Conservation (phyloP, 768 basidiomycete genomes). For the Agrocybe pediades region DNA sequence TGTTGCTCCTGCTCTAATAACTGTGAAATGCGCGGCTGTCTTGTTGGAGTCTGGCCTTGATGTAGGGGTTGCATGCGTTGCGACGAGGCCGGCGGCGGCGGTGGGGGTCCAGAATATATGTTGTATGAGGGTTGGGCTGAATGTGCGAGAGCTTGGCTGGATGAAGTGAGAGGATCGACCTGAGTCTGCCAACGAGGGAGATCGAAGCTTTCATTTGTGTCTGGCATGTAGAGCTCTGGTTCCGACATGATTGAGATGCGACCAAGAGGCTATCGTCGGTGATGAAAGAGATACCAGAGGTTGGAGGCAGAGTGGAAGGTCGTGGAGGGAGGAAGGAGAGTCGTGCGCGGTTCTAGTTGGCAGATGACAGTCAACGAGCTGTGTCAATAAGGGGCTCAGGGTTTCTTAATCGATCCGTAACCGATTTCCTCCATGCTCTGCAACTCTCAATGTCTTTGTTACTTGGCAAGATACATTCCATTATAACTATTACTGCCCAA, state of each 20-base stretch:
- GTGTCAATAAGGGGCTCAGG: conserved; percentile 26
- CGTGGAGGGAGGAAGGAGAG: conserved; percentile 8
- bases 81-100: conserved; percentile 50
- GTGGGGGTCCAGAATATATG: conserved; percentile 52
- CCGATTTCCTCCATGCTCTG: conserved; percentile 14
- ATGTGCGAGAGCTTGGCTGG: conserved; percentile 48
- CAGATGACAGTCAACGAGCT: conserved; percentile 27
- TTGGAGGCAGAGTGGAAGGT: conserved; percentile 5
- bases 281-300: conserved; percentile 13
- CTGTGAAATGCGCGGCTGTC: conserved; percentile 66
- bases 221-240: conserved; percentile 76
- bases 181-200: conserved; percentile 73
- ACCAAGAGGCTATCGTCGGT: conserved; percentile 18
- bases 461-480: too few species aligned
- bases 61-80: conserved; percentile 54
- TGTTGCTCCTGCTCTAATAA: conserved; percentile 67
- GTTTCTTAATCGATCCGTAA: conserved; percentile 28
- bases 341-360: conserved; percentile 12
- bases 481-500: not conserved
- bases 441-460: not conserved
- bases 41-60: conserved; percentile 40
- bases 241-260: conserved; percentile 59
- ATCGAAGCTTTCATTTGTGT: conserved; percentile 82
- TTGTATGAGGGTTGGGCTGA: conserved; percentile 50
- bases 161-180: conserved; percentile 56